Conservation (phyloP, 495 filamentous ascomycete species). For the Podospora sp. region DNA sequence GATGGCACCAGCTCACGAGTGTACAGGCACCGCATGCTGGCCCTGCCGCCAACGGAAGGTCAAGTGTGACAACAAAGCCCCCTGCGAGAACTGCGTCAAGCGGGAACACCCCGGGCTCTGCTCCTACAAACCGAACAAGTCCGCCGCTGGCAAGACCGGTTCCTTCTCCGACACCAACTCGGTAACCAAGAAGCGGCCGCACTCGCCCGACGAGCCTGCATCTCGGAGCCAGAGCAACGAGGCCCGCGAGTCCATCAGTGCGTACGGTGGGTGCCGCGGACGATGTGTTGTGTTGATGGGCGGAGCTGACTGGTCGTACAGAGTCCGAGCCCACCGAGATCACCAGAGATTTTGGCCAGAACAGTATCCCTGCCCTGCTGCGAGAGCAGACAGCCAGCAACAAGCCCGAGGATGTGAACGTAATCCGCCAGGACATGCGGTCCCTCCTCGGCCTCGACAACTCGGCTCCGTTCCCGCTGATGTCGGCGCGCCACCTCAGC, state of each 20-base stretch:
- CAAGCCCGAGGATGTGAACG: conserved; percentile 50
- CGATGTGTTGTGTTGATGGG: neutral
- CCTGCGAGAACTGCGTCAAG: conserved; percentile 74
- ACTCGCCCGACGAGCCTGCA: conserved; percentile 47
- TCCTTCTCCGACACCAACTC: conserved; percentile 34
- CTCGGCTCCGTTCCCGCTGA: conserved; percentile 82
- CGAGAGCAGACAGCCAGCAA: conserved; percentile 59
- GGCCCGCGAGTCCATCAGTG: conserved; percentile 43
- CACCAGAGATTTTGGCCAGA: conserved; percentile 67
- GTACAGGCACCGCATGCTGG: conserved; percentile 65
- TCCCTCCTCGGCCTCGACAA: conserved; percentile 83
- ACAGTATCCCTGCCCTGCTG: conserved; percentile 65
- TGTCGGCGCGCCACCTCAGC: conserved; percentile 70
- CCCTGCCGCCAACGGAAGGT: conserved; percentile 74
- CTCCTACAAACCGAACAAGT: conserved; percentile 70
- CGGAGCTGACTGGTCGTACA: conserved; percentile 25
- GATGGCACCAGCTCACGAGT: conserved; percentile 21
- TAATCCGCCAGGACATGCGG: conserved; percentile 66
- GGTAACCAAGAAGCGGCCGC: conserved; percentile 48
- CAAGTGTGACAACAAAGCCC: conserved; percentile 72
- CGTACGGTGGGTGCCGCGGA: conserved; percentile 34
- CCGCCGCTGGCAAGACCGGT: conserved; percentile 52
- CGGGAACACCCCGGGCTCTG: conserved; percentile 71
- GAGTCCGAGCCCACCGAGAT: conserved; percentile 67
- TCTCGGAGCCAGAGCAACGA: conserved; percentile 43